Base-by-base conservation (phyloP, 2,329 filamentous ascomycete genomes). In the Aspergillus jensenii region DNA sequence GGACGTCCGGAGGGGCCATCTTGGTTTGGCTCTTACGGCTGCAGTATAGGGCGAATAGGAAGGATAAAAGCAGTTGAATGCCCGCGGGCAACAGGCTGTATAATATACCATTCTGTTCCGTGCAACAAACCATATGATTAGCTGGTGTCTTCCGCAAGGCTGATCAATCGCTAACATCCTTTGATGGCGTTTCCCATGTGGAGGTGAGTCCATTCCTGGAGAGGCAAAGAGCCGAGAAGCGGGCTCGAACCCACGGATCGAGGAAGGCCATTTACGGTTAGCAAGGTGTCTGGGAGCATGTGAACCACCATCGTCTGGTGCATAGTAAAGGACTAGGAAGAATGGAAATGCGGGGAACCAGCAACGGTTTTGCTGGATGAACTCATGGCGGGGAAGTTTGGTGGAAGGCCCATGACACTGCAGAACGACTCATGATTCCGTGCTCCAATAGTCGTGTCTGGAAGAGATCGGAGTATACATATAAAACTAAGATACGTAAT, bases 1-100 rank as follows among this genome's bases (percentile, higher is more conserved):
- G 63, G 54, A 67, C 54, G n/a, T 66, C 65, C 2, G 46, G 48
- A 7, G n/a, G 4, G 2, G 55, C 21, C 58, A 60, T 58, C n/a
- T 54, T 54, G 37, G 17, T 12, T 11, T 17, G 27, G 35, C 7
- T 45, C 14, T 46, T 21, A 25, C 9, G 27, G 4, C 11, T 49
- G 19, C 35, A 31, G 41, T 15, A 21, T 14, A 44, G 15, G 27
- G 19, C n/a, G 3, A 40, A 25, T 40, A 48, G n/a, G 39, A 21
- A 46, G 14, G n/a, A 40, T 9, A 47, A 27, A 8, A 55, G 44
- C 17, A 55, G 14, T 41, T 31, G 52, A 33, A 55, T 40, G 23
- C 52, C 44, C 31, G 35, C 33, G 52, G 43, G 52, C 33, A 54
- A 54, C 21, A 54, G 23, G 21, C 43, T 23, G 23, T 55, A 48